Percentiles rank a stretch among this genome's conserved stretches.
phyloP scores from a whole-genome alignment of 805 yeast species.

The Ogataea methanolica region DNA sequence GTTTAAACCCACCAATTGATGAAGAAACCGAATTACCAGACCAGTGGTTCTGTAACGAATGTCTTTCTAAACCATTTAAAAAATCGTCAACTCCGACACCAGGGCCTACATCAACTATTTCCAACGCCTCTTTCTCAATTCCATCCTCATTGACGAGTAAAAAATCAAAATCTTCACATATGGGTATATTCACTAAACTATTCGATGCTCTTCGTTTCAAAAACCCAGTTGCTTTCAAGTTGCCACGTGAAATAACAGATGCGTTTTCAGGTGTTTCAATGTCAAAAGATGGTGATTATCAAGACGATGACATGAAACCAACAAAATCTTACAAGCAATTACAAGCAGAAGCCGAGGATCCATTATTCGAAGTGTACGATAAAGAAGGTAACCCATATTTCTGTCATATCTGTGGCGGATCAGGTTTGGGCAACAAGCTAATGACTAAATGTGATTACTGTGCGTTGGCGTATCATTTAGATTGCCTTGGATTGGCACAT shows the following conservation, averaged over 20 bases:
- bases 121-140: too few species aligned
- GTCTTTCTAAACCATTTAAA: slow-evolving; percentile 40
- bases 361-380: slow-evolving; percentile 56
- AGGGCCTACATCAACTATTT: too few species aligned
- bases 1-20: slow-evolving; percentile 86
- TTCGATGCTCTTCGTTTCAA: slow-evolving; percentile 51
- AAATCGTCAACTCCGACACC: background rate
- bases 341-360: slow-evolving; percentile 46
- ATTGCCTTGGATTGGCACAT: slow-evolving; percentile 78
- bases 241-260: slow-evolving; percentile 69
- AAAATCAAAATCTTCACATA: slow-evolving; percentile 11
- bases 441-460: slow-evolving; percentile 82
- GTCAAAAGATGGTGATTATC: slow-evolving; percentile 67
- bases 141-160: too few species aligned
- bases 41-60: slow-evolving; percentile 84
- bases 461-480: slow-evolving; percentile 79
- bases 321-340: slow-evolving; percentile 37
- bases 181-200: slow-evolving; percentile 53
- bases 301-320: slow-evolving; percentile 55
- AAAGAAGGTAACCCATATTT: slow-evolving; percentile 62
- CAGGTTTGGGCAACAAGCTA: slow-evolving; percentile 55
- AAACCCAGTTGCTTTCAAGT: slow-evolving; percentile 61
- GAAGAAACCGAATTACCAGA: slow-evolving; percentile 66
- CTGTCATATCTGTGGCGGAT: slow-evolving; percentile 72
- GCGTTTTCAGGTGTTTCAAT: slow-evolving; percentile 68